phyloP scores from a whole-genome alignment of 768 basidiomycete species.

The Tricholomella constricta region DNA sequence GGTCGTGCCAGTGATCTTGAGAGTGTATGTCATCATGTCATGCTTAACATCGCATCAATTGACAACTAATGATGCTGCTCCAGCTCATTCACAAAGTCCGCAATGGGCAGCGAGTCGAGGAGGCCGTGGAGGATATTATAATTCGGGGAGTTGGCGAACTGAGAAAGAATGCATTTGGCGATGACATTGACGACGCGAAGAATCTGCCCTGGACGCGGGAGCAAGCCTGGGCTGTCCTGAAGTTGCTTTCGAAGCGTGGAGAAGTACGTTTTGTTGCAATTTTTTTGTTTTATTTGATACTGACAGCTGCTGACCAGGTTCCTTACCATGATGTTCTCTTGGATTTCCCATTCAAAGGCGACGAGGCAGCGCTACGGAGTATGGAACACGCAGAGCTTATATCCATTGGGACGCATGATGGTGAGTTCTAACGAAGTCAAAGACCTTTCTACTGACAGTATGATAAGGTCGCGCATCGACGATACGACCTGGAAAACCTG shows the following conservation, averaged over 20 bases:
- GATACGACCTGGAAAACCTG: constrained; percentile 89
- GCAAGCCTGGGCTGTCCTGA: constrained; percentile 86
- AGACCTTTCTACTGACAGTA: not conserved
- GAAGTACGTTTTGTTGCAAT: constrained; percentile 51
- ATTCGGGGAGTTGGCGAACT: constrained; percentile 77
- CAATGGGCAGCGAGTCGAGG: constrained; percentile 67
- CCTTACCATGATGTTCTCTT: constrained; percentile 81
- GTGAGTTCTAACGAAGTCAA: constrained; percentile 35
- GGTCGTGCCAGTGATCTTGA: constrained; percentile 91
- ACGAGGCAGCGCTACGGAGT: constrained; percentile 74
- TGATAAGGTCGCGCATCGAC: constrained; percentile 74
- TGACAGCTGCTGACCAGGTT: constrained; percentile 44
- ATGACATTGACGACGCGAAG: constrained; percentile 88
- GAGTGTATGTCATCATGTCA: constrained; percentile 50
- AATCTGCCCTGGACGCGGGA: constrained; percentile 79
- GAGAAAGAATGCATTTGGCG: constrained; percentile 90
- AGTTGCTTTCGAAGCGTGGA: constrained; percentile 62
- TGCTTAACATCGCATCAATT: not conserved
- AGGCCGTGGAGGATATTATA: constrained; percentile 91
- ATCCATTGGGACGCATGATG: constrained; percentile 73
- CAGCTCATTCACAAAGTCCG: constrained; percentile 87
- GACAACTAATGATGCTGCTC: not conserved
- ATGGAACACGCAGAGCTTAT: constrained; percentile 93
- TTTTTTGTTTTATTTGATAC: not conserved
- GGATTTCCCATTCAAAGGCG: constrained; percentile 90